Conservation (phyloP, 441 rosid species). For the Mallotus japonicus region DNA sequence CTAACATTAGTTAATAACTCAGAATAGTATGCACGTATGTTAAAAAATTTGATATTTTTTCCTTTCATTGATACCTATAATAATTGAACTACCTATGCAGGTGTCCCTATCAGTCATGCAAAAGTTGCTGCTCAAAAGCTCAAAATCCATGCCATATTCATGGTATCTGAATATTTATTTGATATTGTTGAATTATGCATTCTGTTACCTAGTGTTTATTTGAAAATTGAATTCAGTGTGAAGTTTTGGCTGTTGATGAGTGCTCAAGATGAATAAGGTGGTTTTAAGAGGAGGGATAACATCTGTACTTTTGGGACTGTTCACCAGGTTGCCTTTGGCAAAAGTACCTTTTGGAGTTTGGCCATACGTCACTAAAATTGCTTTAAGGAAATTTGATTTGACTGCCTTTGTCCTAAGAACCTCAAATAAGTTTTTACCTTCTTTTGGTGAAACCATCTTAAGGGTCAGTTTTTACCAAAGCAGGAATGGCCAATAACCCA, state of each 20-base stretch:
- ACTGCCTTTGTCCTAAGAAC: not conserved
- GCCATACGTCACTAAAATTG: not conserved
- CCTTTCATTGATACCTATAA: slow-evolving; percentile 13
- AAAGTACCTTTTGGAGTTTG: not conserved
- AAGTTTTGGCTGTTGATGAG: not conserved
- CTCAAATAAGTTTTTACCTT: not conserved
- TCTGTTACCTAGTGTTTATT: not conserved
- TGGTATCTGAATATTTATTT: slow-evolving; percentile 42
- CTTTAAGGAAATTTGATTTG: not conserved
- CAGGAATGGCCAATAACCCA: not conserved
- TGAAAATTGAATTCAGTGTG: slow-evolving; percentile 3
- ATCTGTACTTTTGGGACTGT: not conserved
- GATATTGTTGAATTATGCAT: not conserved
- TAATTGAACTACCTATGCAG: slow-evolving; percentile 43
- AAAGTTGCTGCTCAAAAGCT: slow-evolving; percentile 89
- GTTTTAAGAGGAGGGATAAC: not conserved
- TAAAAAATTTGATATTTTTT: slow-evolving; percentile 1
- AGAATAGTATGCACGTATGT: not conserved
- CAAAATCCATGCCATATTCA: slow-evolving; percentile 93
- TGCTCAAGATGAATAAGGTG: not conserved
- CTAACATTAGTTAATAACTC: not conserved
- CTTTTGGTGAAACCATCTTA: not conserved
- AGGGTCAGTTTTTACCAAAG: not conserved
- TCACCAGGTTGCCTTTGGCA: not conserved
- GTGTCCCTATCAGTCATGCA: slow-evolving; percentile 93